Evolutionary conservation across 2,329 filamentous ascomycete genomes (phyloP).

Genomic region (Colletotrichum filicis): DNA sequence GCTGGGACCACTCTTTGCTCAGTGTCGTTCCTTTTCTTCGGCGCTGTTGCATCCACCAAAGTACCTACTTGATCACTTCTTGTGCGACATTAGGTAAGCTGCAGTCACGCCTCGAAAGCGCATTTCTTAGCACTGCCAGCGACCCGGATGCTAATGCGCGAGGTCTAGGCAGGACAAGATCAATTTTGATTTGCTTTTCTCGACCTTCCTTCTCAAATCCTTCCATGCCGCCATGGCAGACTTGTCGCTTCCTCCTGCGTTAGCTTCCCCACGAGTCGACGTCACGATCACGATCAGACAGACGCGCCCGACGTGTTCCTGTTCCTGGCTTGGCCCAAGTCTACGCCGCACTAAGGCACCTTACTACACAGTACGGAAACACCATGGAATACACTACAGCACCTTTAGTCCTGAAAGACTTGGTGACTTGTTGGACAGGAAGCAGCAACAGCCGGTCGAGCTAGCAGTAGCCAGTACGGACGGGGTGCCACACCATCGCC

Average conservation of each 20-base stretch:
- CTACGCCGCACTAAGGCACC: not conserved
- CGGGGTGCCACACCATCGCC: not conserved
- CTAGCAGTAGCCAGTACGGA: not conserved
- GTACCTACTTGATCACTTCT: not conserved
- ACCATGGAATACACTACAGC: not conserved
- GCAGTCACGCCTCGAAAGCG: no score
- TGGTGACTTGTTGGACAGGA: not conserved
- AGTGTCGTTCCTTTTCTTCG: not conserved
- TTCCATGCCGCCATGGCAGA: conserved; percentile 1
- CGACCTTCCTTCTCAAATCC: not conserved
- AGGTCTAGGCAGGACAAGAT: not conserved
- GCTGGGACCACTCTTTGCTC: not conserved
- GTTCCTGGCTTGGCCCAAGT: conserved; percentile 21
- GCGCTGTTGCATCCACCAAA: not conserved
- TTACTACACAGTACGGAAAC: not conserved
- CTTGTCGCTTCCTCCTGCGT: conserved; percentile 8
- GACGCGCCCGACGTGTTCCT: conserved; percentile 1
- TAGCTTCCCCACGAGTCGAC: conserved; percentile 12
- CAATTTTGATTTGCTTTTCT: conserved; percentile 2
- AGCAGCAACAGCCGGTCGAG: not conserved
- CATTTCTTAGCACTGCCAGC: not conserved
- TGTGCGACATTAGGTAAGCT: not conserved
- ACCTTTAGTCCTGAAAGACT: not conserved
- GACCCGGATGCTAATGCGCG: not conserved
- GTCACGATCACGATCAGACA: conserved; percentile 22